Base-by-base conservation (phyloP, 2,329 filamentous ascomycete genomes). In the Sporothrix inflata region DNA sequence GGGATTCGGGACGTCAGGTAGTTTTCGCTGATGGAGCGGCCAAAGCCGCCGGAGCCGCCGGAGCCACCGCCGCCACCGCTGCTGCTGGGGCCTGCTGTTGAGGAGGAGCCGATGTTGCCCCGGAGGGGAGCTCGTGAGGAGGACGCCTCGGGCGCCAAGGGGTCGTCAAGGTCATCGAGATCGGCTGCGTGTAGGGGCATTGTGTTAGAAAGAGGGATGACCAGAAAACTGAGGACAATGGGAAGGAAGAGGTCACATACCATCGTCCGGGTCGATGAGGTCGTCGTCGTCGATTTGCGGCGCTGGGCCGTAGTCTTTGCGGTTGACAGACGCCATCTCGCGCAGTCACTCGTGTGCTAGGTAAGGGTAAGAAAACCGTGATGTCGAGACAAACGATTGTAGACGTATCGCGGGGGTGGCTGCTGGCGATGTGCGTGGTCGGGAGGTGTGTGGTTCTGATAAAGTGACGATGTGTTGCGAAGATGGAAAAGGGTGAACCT, bases 81-180 rank as follows among this genome's bases (percentile, higher is more conserved):
- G 12, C 91, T 88, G 79, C 97, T 97, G 83, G 93, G 94, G 81
- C 94, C 94, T 69, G 93, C 89, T 76, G 91, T 90, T 78, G 94
- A 91, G 3, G 92, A 90, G 71, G 86, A 86, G 79, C 91, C 88
- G 79, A 97, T 97, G 83, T 93, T 95, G 81, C 94, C 94, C 63
- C 92, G 92, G 75, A 97, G 86, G 71, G 94, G 93, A 68, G 93
- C 89, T 77, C 91, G 91, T 79, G 94, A 91, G 19, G 71, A 73
- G 75, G 92, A 90, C 73, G 86, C 86, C 76, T 86, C 85, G 73
- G 83, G 82, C 75, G 87, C 85, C 75, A 96, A 86, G 53, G 94
- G 94, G 82, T 98, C 94, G 79, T 98, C 94, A 78, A 97, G 94
- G 81, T 98, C 94, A 81, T 96, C 92, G 78, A 98, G 90, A 77